Evolutionary conservation across 169 alveolate species (phyloP), one percentile per base, ranked within the genome.

Genomic region (Plasmodium ovale): DNA sequence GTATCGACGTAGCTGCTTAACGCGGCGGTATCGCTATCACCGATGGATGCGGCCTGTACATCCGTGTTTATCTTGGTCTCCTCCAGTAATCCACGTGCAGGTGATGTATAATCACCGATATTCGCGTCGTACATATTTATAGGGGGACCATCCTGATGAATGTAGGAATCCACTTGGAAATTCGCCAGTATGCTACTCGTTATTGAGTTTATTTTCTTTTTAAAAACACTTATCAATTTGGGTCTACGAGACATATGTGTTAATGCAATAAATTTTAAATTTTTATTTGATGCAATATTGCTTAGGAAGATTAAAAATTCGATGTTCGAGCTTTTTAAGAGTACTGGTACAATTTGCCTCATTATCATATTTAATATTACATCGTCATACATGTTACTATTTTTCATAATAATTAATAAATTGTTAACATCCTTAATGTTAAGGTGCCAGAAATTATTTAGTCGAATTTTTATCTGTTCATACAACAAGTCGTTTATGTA

Each of bases 201-300:
- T 31, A 79, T 79, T 19, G 89, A 79, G 25, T 79, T 79, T 16
- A 79, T 79, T 79, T 79, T 79, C 33, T 79, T 79, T 79, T 65
- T 79, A 53, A 79, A 79, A 6, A 79, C 84, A 51, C 51, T 39
- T 31, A 79, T 65, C 23, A 79, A 37, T 44, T 79, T 79, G 0
- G 89, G 89, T 42, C 89, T 64, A 14, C 89, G 44, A 29, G 89
- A 49, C 69, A 79, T 37, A 59, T 79, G 89, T 33, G 89, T 79
- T 51, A 79, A 44, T 5, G 82, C 53, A 3, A 79, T 56, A 64
- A 64, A 79, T 56, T 79, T 79, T 37, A 79, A 51, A 19, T 67
- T 49, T 23, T 23, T 47, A 79, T 69, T 79, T 21, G 89, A 25
- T 42, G 77, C 51, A 31, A 79, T 79, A 54, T 79, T 79, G 53